Evolutionary conservation across 2,329 filamentous ascomycete species (phyloP).

Genomic region (Hymenoscyphus fraxineus): DNA sequence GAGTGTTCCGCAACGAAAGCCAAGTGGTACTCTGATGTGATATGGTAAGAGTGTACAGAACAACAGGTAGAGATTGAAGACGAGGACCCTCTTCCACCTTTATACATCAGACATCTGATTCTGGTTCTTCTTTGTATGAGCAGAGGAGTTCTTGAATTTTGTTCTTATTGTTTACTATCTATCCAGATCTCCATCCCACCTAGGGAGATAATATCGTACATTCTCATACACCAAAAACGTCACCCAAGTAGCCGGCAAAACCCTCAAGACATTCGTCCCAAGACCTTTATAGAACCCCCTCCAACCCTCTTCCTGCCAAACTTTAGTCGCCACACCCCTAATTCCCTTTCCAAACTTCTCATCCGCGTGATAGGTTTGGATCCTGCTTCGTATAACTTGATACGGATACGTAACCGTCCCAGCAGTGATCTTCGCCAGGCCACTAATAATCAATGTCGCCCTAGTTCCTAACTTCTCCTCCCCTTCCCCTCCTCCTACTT

Average conservation of each 20-base stretch:
- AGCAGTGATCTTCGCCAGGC: slow-evolving; percentile 78
- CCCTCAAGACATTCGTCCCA: slow-evolving; percentile 81
- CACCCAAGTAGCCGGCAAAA: slow-evolving; percentile 91
- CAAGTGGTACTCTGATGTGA: too few species aligned
- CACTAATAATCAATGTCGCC: slow-evolving; percentile 75
- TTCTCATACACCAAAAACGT: slow-evolving; percentile 98
- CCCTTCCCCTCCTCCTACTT: slow-evolving; percentile 9
- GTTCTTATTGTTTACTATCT: not conserved
- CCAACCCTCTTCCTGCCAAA: slow-evolving; percentile 76
- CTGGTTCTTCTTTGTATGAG: not conserved
- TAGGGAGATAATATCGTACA: slow-evolving; percentile 66
- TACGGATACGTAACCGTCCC: slow-evolving; percentile 92
- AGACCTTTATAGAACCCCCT: slow-evolving; percentile 89
- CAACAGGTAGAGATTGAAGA: too few species aligned
- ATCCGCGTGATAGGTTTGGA: slow-evolving; percentile 86
- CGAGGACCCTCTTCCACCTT: too few species aligned
- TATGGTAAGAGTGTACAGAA: too few species aligned
- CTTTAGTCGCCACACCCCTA: slow-evolving; percentile 65
- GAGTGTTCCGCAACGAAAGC: too few species aligned
- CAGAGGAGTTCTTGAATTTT: not conserved
- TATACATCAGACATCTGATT: not conserved
- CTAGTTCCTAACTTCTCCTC: slow-evolving; percentile 33
- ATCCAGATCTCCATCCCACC: slow-evolving; percentile 17
- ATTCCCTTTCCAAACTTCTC: slow-evolving; percentile 67
- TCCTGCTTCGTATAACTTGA: slow-evolving; percentile 80